A percentile compares a stretch with the other conserved stretches of the same genome.
Evolutionary conservation across 176 grass and related monocot species (phyloP).

Genomic region (Calamus simplicifolius): DNA sequence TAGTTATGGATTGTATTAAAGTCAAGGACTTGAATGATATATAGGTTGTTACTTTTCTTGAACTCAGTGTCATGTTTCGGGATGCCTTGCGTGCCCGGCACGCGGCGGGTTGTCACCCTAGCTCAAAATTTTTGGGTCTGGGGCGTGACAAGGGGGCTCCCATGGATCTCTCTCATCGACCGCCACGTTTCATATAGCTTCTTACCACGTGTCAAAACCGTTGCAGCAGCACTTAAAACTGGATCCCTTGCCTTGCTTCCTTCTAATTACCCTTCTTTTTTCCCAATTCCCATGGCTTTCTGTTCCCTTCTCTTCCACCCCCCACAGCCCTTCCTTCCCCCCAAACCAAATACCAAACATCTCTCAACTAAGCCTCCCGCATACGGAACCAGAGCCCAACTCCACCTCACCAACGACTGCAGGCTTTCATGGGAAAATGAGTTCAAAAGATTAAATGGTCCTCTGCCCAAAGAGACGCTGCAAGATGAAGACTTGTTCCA

Average conservation of each 20-base stretch:
- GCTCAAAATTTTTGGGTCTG: no score
- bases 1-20: no score
- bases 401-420: conserved; percentile 3
- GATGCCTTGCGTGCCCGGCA: no score
- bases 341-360: neutral
- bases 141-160: no score
- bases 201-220: neutral
- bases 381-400: neutral
- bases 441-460: neutral
- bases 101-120: no score
- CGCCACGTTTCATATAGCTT: neutral
- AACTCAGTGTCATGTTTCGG: no score
- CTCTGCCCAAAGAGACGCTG: neutral
- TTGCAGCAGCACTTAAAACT: no score
- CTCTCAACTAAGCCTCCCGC: neutral
- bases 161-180: neutral
- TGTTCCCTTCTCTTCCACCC: neutral
- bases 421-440: conserved; percentile 6
- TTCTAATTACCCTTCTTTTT: neutral
- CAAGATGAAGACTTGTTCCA: conserved; percentile 1
- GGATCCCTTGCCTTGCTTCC: neutral
- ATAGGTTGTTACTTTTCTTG: no score
- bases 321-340: neutral
- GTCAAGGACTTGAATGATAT: no score
- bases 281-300: neutral